Base-by-base conservation (phyloP, 495 filamentous ascomycete species). In the Aspergillus bertholletiae region DNA sequence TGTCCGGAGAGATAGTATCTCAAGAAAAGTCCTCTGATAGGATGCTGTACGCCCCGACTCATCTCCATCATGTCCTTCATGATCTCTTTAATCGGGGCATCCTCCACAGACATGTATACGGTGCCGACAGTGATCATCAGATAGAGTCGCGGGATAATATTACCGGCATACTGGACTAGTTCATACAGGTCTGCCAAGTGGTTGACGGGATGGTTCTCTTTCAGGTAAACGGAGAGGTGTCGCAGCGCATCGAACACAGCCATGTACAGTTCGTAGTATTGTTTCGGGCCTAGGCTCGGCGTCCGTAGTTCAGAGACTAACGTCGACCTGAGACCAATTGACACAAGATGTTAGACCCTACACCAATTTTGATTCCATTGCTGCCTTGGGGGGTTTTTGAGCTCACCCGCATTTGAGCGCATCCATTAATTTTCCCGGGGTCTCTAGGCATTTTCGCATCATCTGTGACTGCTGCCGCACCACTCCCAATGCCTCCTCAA, bases 41-140 rank as follows among this genome's bases (percentile, higher is more conserved):
- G 94, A 65, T 98, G 95, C 65, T 98, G 94, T 26, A 98, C 90
- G 45, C 94, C 94, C 57, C 94, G 83, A 71, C 90, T 96, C 94
- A 98, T 98, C 74, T 98, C 94, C 94, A 98, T 98, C 94, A 98
- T 98, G 67, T 98, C 94, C 72, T 98, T 98, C 94, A 98, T 98
- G 52, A 98, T 92, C 75, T 98, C 94, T 74, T 98, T 98, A 57
- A 98, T 93, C 4, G 94, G 94, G 43, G 94, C 95, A 83, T 96
- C 94, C 67, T 94, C 89, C 60, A 98, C 93, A 9, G 89, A 86
- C 94, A 98, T 98, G 74, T 98, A 98, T 28, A 96, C 94, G 4
- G 94, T 98, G 30, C 94, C 94, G 21, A 98, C 94, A 0, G 94
- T 97, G 62, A 98, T 90, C 94, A 98, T 98, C 47, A 98, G 84